Percentiles rank a stretch among this genome's conserved stretches.
Conservation (phyloP, 2,329 filamentous ascomycete species). For the Plenodomus tracheiphilus region DNA sequence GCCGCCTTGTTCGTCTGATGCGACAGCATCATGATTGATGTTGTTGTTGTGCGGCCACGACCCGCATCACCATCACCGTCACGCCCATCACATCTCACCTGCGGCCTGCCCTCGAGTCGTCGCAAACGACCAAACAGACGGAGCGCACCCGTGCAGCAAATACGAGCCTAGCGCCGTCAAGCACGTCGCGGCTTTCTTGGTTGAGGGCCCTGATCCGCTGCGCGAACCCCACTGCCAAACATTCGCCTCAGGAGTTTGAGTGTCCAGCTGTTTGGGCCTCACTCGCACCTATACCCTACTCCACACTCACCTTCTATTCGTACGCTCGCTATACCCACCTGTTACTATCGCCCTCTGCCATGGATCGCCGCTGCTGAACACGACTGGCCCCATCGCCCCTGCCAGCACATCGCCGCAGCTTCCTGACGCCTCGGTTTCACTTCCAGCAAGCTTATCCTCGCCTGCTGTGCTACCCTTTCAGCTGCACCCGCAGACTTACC, state of each 20-base stretch:
- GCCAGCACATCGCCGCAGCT: slow-evolving; percentile 21
- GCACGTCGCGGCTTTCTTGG: slow-evolving; percentile 9
- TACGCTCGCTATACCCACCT: slow-evolving; percentile 13
- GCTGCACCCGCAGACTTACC: not conserved
- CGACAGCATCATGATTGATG: slow-evolving; percentile 1
- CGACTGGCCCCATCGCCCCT: slow-evolving; percentile 13
- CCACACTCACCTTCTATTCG: slow-evolving; percentile 12
- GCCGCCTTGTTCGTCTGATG: slow-evolving; percentile 3
- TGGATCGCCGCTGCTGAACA: slow-evolving; percentile 10
- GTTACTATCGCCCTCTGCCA: slow-evolving; percentile 2
- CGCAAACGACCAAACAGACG: slow-evolving; percentile 1
- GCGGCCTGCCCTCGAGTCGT: slow-evolving; percentile 8
- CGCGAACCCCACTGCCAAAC: slow-evolving; percentile 12
- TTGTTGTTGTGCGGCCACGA: not conserved
- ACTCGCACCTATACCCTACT: slow-evolving; percentile 2
- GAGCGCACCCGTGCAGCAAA: slow-evolving; percentile 12
- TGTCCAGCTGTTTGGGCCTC: slow-evolving; percentile 6
- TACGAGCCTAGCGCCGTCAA: slow-evolving; percentile 20
- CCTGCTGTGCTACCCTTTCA: slow-evolving; percentile 14
- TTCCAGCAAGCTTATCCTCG: slow-evolving; percentile 19
- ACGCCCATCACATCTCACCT: slow-evolving; percentile 2
- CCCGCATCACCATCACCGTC: slow-evolving; percentile 1
- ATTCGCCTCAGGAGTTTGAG: slow-evolving; percentile 17
- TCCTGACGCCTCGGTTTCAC: slow-evolving; percentile 21
- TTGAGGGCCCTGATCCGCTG: slow-evolving; percentile 5